A percentile compares a stretch with the other conserved stretches of the same genome.
Evolutionary conservation across 2,329 filamentous ascomycete species (phyloP).

Genomic region (Scorias spongiosa): DNA sequence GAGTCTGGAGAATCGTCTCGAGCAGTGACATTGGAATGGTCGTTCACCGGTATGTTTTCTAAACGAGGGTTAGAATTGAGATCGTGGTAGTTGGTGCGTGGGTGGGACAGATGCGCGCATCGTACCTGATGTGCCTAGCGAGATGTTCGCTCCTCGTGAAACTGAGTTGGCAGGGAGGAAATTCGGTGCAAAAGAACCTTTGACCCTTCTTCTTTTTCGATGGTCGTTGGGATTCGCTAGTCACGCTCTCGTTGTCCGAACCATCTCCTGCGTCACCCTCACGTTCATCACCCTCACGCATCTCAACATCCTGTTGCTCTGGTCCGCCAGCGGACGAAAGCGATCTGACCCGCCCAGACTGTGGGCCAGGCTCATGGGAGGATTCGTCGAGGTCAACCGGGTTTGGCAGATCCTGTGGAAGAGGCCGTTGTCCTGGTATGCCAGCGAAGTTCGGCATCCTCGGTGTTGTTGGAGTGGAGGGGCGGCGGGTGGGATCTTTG

Average conservation of each 20-base stretch:
- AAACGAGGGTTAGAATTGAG: constrained; percentile 12
- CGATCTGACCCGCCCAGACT: constrained; percentile 38
- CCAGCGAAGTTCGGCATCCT: constrained; percentile 41
- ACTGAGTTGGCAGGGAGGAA: constrained; percentile 81
- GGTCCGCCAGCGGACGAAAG: constrained; percentile 46
- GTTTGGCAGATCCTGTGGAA: constrained; percentile 19
- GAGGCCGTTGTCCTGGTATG: constrained; percentile 30
- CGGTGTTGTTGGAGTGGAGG: constrained; percentile 41
- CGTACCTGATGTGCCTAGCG: constrained; percentile 77
- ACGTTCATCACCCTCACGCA: constrained; percentile 45
- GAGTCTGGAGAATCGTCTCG: constrained; percentile 76
- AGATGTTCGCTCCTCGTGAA: constrained; percentile 95
- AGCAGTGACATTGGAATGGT: constrained; percentile 93
- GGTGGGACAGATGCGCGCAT: constrained; percentile 11
- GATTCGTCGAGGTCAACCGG: constrained; percentile 6
- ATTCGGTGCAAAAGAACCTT: constrained; percentile 90
- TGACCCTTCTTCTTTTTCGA: constrained; percentile 95
- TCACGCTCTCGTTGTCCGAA: constrained; percentile 35
- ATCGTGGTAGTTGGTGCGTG: neutral
- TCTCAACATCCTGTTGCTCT: constrained; percentile 56
- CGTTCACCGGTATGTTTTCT: constrained; percentile 96
- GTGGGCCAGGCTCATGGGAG: constrained; percentile 4
- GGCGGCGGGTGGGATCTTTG: constrained; percentile 23
- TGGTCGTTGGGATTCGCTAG: constrained; percentile 50
- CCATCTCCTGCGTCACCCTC: constrained; percentile 50